phyloP scores from a whole-genome alignment of 2,329 filamentous ascomycete genomes.

The Penicillium sp. region DNA sequence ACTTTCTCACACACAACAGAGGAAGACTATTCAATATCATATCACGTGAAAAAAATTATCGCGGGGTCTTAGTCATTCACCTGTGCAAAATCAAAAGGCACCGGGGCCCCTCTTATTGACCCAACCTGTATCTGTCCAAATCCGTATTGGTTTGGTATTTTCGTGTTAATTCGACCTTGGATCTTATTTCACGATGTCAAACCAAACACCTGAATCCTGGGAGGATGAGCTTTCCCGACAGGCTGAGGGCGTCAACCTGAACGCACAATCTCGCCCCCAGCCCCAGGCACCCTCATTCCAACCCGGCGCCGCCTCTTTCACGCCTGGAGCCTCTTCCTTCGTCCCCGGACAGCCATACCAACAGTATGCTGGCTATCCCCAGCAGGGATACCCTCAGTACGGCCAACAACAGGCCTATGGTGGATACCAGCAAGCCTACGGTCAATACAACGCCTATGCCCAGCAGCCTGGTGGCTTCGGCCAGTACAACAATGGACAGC shows the following conservation, averaged over 20 bases:
- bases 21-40: background rate
- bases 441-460: constrained; percentile 34
- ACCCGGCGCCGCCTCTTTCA: constrained; percentile 68
- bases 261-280: constrained; percentile 49
- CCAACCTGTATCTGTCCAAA: constrained; percentile 14
- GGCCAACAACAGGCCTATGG: constrained; percentile 25
- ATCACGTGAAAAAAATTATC: constrained; percentile 17
- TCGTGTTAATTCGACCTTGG: constrained; percentile 21
- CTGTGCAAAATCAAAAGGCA: constrained; percentile 22
- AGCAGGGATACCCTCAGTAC: constrained; percentile 38
- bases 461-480: constrained; percentile 64
- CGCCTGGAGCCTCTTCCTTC: constrained; percentile 68
- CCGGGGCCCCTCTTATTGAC: constrained; percentile 15
- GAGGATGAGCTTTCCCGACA: constrained; percentile 85
- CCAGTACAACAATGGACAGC: constrained; percentile 39
- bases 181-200: constrained; percentile 63
- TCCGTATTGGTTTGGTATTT: constrained; percentile 18
- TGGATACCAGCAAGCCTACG: constrained; percentile 41
- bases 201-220: constrained; percentile 78
- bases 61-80: constrained; percentile 22
- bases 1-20: background rate
- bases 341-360: constrained; percentile 69
- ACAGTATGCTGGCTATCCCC: constrained; percentile 45
- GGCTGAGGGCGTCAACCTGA: constrained; percentile 72
- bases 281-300: constrained; percentile 57